phyloP scores from a whole-genome alignment of 345 rosid species.

The Populus pruinosa region DNA sequence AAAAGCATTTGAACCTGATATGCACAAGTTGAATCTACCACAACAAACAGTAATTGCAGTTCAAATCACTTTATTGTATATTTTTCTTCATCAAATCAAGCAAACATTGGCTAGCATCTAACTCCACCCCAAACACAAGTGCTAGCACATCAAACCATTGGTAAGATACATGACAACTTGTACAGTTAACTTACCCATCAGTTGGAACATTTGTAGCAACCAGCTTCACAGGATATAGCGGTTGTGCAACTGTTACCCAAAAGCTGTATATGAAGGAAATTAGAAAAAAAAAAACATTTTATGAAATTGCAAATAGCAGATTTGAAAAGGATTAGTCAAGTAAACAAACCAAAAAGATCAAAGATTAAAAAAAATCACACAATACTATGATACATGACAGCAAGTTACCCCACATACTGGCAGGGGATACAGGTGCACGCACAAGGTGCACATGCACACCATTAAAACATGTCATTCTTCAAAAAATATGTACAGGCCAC shows the following conservation, averaged over 20 bases:
- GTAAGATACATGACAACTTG: not conserved
- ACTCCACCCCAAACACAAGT: not conserved
- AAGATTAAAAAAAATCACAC: not conserved
- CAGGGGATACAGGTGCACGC: not conserved
- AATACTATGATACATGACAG: not conserved
- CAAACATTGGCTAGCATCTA: not conserved
- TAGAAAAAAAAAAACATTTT: not conserved
- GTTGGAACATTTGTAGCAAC: conserved; percentile 46
- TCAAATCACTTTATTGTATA: not conserved
- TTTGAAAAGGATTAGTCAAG: not conserved
- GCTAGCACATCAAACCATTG: not conserved
- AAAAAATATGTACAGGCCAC: not conserved
- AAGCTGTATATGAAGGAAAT: conserved; percentile 50
- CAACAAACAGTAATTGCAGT: not conserved
- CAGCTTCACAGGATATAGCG: conserved; percentile 66
- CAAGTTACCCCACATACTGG: not conserved
- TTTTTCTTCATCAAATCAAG: not conserved
- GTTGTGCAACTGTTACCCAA: conserved; percentile 65
- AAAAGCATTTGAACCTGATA: not conserved
- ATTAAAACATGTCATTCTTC: not conserved
- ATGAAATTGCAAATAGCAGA: not conserved
- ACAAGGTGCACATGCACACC: not conserved
- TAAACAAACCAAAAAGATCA: not conserved
- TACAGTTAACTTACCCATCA: conserved; percentile 64
- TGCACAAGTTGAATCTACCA: not conserved